These are phyloP conservation scores for Monosiga brevicollis DNA, from an alignment of 78 protist genomes.

Conservation along the genomic window DNA sequence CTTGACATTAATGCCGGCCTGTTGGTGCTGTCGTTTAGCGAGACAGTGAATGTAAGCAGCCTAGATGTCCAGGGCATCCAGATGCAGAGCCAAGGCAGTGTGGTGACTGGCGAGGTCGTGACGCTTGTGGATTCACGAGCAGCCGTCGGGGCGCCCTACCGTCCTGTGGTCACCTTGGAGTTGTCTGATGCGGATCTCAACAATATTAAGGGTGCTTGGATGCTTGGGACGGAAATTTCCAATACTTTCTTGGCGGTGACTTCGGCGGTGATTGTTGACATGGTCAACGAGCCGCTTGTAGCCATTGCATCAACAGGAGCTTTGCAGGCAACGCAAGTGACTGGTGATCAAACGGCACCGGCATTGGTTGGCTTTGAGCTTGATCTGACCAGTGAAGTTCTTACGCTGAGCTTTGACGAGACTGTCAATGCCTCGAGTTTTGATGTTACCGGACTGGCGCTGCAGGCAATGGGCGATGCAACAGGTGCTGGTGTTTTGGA, in stretches of 20 bases:
- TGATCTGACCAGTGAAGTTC: neutral
- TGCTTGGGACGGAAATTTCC: neutral
- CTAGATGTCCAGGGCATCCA: neutral
- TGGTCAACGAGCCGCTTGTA: neutral
- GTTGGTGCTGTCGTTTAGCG: neutral
- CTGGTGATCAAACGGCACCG: neutral
- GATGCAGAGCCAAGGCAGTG: neutral
- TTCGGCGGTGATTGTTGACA: neutral
- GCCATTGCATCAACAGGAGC: neutral
- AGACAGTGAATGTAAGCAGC: neutral
- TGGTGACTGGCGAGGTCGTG: neutral
- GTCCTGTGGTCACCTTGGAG: neutral
- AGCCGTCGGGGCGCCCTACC: too few relatives aligned
- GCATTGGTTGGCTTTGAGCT: neutral
- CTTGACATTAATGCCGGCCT: neutral
- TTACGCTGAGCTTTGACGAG: neutral
- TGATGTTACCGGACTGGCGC: too few relatives aligned
- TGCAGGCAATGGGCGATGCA: too few relatives aligned
- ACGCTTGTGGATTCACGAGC: too few relatives aligned
- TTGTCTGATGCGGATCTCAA: neutral
- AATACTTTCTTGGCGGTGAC: neutral
- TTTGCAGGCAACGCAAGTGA: neutral
- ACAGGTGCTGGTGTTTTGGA: too few relatives aligned
- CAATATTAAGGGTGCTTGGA: neutral
- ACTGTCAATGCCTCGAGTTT: neutral